These are phyloP conservation scores for Pestalotiopsis sp. DNA, from an alignment of 2,329 filamentous ascomycete genomes.

Conservation along the genomic window DNA sequence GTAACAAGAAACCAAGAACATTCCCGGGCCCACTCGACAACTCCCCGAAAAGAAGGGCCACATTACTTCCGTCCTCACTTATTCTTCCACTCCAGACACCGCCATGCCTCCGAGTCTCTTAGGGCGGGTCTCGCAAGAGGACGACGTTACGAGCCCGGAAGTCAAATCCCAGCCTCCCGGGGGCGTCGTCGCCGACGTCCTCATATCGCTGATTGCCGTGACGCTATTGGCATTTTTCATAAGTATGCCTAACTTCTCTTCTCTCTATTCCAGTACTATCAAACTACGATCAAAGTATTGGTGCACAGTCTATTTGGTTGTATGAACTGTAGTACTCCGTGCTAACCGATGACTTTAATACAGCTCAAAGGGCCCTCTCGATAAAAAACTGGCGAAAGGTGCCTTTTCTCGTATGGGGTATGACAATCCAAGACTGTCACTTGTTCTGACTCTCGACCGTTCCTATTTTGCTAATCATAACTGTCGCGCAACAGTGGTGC, in stretches of 20 bases:
- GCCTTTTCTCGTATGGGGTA: slow-evolving; percentile 47
- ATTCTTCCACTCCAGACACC: background rate
- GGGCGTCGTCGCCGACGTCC: slow-evolving; percentile 17
- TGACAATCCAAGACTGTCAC: slow-evolving; percentile 15
- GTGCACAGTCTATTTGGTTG: background rate
- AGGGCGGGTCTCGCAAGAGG: background rate
- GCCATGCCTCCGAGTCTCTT: background rate
- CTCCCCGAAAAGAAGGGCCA: too few relatives aligned
- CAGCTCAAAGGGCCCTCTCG: slow-evolving; percentile 39
- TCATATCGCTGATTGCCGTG: slow-evolving; percentile 19
- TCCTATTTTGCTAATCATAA: background rate
- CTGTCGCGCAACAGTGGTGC: slow-evolving; percentile 48
- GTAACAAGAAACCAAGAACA: too few relatives aligned
- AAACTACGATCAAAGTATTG: too few relatives aligned
- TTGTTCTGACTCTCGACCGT: background rate
- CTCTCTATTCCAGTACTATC: too few relatives aligned
- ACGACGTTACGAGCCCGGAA: background rate
- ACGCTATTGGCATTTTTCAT: slow-evolving; percentile 22
- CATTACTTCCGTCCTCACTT: background rate
- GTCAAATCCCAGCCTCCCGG: slow-evolving; percentile 13
- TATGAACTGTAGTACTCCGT: background rate
- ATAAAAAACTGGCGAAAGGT: slow-evolving; percentile 43
- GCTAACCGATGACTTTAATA: slow-evolving; percentile 2
- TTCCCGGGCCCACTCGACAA: too few relatives aligned
- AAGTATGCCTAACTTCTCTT: slow-evolving; percentile 14